Evolutionary conservation across 169 alveolate genomes (phyloP).

Genomic region (Plasmodium adleri): DNA sequence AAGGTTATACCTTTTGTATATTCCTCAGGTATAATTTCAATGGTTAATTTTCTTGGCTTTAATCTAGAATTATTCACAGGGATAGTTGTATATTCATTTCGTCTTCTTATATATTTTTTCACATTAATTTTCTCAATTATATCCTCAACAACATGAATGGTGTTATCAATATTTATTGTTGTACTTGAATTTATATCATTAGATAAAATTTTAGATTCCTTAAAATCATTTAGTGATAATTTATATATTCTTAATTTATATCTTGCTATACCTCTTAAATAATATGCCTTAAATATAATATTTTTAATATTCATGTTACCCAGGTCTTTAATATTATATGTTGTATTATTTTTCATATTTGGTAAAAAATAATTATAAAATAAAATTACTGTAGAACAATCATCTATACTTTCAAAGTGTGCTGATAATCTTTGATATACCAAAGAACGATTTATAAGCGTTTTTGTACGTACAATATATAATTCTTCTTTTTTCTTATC

Average conservation of each 20-base stretch:
- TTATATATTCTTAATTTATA: conserved; percentile 71
- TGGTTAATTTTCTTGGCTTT: conserved; percentile 32
- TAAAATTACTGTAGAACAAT: conserved; percentile 62
- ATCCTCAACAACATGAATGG: conserved; percentile 44
- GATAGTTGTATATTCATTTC: conserved; percentile 56
- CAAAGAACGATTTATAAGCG: conserved; percentile 68
- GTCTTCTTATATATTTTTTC: conserved; percentile 58
- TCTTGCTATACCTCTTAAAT: conserved; percentile 75
- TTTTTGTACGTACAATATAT: conserved; percentile 65
- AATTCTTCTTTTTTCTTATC: conserved; percentile 48
- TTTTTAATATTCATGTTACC: conserved; percentile 37
- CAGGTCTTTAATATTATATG: conserved; percentile 16
- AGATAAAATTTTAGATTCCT: conserved; percentile 15
- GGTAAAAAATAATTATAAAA: conserved; percentile 65
- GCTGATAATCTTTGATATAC: conserved; percentile 39
- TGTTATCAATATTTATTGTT: conserved; percentile 23
- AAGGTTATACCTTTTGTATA: neutral
- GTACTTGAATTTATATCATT: conserved; percentile 1
- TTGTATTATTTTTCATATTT: neutral
- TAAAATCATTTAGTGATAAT: conserved; percentile 56
- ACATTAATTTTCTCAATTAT: conserved; percentile 47
- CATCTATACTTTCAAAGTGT: conserved; percentile 61
- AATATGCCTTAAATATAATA: conserved; percentile 68
- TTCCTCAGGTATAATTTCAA: conserved; percentile 37
- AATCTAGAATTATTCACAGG: conserved; percentile 8